Conservation (phyloP, 495 filamentous ascomycete genomes). For the Neohortaea acidophila region DNA sequence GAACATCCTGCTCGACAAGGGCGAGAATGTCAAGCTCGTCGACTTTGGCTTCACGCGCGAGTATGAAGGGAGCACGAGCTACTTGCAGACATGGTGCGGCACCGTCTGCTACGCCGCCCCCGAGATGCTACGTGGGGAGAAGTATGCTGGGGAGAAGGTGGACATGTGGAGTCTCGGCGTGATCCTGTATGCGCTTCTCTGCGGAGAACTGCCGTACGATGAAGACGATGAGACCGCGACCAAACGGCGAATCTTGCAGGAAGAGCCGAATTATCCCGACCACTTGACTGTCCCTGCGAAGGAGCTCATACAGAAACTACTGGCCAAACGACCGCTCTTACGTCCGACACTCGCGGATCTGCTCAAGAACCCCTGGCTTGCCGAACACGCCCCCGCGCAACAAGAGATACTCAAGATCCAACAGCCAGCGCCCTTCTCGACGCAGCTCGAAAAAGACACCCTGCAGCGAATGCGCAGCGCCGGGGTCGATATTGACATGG, state of each 20-base stretch:
- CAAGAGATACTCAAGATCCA: slow-evolving; percentile 78
- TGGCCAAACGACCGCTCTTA: slow-evolving; percentile 78
- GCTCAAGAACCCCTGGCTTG: slow-evolving; percentile 72
- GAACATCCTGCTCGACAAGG: slow-evolving; percentile 91
- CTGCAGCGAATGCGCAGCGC: slow-evolving; percentile 88
- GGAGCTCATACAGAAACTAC: slow-evolving; percentile 53
- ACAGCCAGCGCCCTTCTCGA: slow-evolving; percentile 73
- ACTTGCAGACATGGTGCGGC: slow-evolving; percentile 93
- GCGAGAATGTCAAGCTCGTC: slow-evolving; percentile 96
- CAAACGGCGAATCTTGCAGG: slow-evolving; percentile 64
- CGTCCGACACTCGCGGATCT: slow-evolving; percentile 80
- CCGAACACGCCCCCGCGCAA: slow-evolving; percentile 77
- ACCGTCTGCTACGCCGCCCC: slow-evolving; percentile 96
- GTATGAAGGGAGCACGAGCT: slow-evolving; percentile 89
- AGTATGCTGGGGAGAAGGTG: slow-evolving; percentile 93
- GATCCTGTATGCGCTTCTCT: slow-evolving; percentile 83
- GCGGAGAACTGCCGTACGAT: slow-evolving; percentile 88
- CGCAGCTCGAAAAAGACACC: slow-evolving; percentile 76
- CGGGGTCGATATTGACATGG: slow-evolving; percentile 82
- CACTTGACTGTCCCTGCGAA: slow-evolving; percentile 63
- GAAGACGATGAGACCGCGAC: slow-evolving; percentile 75
- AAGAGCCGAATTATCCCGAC: slow-evolving; percentile 73
- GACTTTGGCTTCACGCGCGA: slow-evolving; percentile 97
- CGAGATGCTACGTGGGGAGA: slow-evolving; percentile 96
- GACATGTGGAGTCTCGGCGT: slow-evolving; percentile 97